These are phyloP conservation scores for Leccinum angustisporum DNA, from an alignment of 1,284 basidiomycete genomes.

Conservation along the genomic window DNA sequence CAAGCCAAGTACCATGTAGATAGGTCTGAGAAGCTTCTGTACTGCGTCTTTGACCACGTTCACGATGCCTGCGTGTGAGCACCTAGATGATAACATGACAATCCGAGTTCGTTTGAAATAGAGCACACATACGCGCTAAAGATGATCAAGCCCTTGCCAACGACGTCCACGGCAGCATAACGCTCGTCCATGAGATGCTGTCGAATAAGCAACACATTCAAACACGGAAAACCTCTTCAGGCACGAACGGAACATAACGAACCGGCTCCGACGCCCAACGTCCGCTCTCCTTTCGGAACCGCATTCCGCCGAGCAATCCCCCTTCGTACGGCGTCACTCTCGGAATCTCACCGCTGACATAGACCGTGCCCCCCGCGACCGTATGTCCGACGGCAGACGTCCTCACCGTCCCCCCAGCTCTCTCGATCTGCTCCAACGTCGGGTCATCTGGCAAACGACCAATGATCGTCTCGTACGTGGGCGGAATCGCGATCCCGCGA, in stretches of 20 bases:
- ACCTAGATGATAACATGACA: conserved; percentile 45
- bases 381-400: conserved; percentile 57
- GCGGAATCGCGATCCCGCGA: conserved; percentile 70
- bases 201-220: background rate
- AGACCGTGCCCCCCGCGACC: conserved; percentile 60
- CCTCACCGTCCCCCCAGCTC: conserved; percentile 56
- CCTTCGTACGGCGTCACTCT: conserved; percentile 65
- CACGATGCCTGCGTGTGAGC: conserved; percentile 82
- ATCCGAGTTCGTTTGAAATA: background rate
- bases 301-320: conserved; percentile 65
- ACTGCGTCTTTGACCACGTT: conserved; percentile 76
- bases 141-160: conserved; percentile 75
- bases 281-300: conserved; percentile 53
- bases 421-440: conserved; percentile 57
- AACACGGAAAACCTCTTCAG: background rate
- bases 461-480: conserved; percentile 54
- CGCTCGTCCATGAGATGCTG: conserved; percentile 82
- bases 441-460: conserved; percentile 51
- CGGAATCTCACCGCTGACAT: conserved; percentile 80
- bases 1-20: conserved; percentile 60
- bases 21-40: conserved; percentile 58
- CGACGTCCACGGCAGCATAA: conserved; percentile 73
- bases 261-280: conserved; percentile 67
- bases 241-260: conserved; percentile 12
- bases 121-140: conserved; percentile 69